Base-by-base conservation (phyloP, 2,329 filamentous ascomycete genomes). In the Biscogniauxia sp. region DNA sequence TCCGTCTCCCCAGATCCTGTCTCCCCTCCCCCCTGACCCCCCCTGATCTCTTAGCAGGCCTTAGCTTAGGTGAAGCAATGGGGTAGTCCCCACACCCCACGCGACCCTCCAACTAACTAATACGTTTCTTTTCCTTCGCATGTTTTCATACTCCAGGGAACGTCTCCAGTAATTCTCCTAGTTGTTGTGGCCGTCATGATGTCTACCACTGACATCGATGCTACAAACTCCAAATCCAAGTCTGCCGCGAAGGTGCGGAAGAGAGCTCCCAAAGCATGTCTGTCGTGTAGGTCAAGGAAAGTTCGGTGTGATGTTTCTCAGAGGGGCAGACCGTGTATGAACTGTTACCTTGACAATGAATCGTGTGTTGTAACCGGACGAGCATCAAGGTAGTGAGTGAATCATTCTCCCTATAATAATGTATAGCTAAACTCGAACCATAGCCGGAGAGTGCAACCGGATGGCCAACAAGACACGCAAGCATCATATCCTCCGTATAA, bases 221-320 rank as follows among this genome's bases (percentile, higher is more conserved):
- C 69, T 51, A 58, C 60, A 20, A 70, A 70, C 6, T 59, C 67
- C 19, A 72, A 73, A 58, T 63, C 74, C 41, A 76, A 75, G 63
- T 59, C 70, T 17, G 66, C 71, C 8, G 66, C 68, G 56, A 79
- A 78, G 68, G 73, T 73, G 57, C 71, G 77, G 45, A 80, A 79
- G 72, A 74, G 80, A 59, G 80, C 80, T 1, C 72, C 79, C n/a
- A 82, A 82, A 56, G 80, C 80, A 9, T 83, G 80, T 55, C 72
- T 81, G 9, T 80, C 79, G n/a, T 83, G 80, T 66, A 75, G 80
- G 17, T 76, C 80, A n/a, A 73, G 80, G 25, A 82, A 83, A 67
- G 80, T 83, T 26, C 74, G 80, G 26, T 83, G 80, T 60, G 80
- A 82, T 66, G 80, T 82, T 17, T 80, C 77, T 50, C 80, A 80